Base-by-base conservation (phyloP, 2,329 filamentous ascomycete species). In the Beauveria sp. region DNA sequence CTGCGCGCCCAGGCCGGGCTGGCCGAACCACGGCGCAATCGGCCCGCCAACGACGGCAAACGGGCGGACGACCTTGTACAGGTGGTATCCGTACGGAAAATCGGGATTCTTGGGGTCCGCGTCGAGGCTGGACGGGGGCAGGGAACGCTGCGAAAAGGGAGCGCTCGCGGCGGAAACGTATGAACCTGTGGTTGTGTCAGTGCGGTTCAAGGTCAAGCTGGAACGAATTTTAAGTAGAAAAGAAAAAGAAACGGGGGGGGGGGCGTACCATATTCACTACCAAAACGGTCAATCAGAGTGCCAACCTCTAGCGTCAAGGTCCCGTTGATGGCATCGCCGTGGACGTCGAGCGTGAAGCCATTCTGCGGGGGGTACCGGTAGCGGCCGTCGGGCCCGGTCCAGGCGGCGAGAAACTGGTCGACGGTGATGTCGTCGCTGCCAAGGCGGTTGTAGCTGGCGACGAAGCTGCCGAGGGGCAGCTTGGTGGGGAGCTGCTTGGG, bases 11-110 rank as follows among this genome's bases (percentile, higher is more conserved):
- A 79, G 71, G 0, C 80, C 80, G 0, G 77, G 78, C 70, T 82
- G 79, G 9, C 77, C 77, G 62, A 81, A 82, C 78, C 76, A 81
- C 9, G 76, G 72, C 2, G 76, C 74, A 63, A 81, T 79, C 0
- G 79, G 78, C 0, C 79, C 80, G 9, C 75, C 68, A 0, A 72
- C 60, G 0, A 79, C 77, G 3, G 67, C 66, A 3, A 82, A 71
- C 1, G 70, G 65, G 64, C 71, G 72, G 6, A 69, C 65, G 4
- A 82, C 79, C 22, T 73, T 66, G 67, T 81, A 82, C 0, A 81
- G 71, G 58, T 78, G 74, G 65, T 82, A 82, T 62, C 79, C 80
- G 66, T 76, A 79, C 1, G 79, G 78, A 50, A 75, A 77, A 22
- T 67, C 65, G 4, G 68, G 65, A 9, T 63, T 57, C 42, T 57